These are phyloP conservation scores for Boechera divaricarpa DNA, from an alignment of 345 rosid species.

Conservation along the genomic window DNA sequence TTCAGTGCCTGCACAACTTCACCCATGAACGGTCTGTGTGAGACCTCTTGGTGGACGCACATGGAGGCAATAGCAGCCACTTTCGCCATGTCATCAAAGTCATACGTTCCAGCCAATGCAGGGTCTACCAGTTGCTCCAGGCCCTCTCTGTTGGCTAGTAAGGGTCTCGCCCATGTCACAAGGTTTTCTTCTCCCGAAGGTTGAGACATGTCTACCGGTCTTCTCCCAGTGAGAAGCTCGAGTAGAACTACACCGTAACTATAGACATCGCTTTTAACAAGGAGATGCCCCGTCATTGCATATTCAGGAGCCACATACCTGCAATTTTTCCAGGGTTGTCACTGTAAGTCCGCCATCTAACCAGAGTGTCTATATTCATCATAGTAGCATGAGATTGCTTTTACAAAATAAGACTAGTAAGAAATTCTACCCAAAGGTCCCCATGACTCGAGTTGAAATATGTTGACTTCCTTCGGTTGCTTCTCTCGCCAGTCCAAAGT, in stretches of 20 bases:
- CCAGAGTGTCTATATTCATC: conserved; percentile 22
- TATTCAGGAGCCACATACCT: conserved; percentile 99
- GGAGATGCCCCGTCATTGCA: conserved; percentile 99
- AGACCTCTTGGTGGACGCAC: conserved; percentile 97
- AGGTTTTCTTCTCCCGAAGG: conserved; percentile 96
- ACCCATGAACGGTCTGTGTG: conserved; percentile 98
- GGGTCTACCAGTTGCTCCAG: conserved; percentile 88
- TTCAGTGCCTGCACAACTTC: conserved; percentile 99
- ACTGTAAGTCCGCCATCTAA: conserved; percentile 9
- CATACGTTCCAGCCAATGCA: conserved; percentile 69
- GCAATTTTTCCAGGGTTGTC: conserved; percentile 32
- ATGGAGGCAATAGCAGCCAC: conserved; percentile 98
- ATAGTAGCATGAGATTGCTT: too few species aligned
- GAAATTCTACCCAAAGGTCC: conserved; percentile 87
- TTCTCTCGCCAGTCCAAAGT: conserved; percentile 99
- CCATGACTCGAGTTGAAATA: conserved; percentile 98
- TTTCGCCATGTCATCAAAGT: conserved; percentile 93
- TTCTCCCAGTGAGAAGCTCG: conserved; percentile 95
- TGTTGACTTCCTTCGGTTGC: conserved; percentile 99
- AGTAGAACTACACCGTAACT: conserved; percentile 99
- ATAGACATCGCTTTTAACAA: conserved; percentile 98
- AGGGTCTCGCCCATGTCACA: conserved; percentile 96
- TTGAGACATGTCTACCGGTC: conserved; percentile 99
- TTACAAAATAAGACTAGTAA: too few species aligned
- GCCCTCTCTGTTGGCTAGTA: conserved; percentile 85